Evolutionary conservation across 139 green algal genomes (phyloP).

Genomic region (Closterium sp.): DNA sequence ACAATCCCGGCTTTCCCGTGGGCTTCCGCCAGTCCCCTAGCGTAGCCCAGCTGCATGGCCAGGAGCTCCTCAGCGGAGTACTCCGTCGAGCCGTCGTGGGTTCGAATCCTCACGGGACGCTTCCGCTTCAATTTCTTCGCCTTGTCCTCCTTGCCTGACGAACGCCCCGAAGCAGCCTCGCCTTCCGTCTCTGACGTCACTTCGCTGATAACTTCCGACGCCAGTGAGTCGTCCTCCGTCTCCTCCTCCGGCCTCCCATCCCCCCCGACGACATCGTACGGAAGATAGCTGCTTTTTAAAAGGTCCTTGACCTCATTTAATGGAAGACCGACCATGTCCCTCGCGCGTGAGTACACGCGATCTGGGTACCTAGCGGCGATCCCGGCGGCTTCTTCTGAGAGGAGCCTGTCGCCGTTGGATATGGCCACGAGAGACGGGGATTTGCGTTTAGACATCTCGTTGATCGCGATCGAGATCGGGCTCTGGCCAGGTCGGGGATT

Average conservation of each 20-base stretch:
- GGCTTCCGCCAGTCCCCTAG: conserved; percentile 69
- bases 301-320: conserved; percentile 1
- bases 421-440: conserved; percentile 83
- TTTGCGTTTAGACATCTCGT: conserved; percentile 95
- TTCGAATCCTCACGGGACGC: conserved; percentile 36
- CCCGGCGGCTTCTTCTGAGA: conserved; percentile 84
- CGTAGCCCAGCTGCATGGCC: conserved; percentile 86
- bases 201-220: neutral
- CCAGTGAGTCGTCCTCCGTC: conserved; percentile 48
- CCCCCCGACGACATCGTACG: conserved; percentile 66
- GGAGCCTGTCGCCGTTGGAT: conserved; percentile 75
- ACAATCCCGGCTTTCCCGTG: conserved; percentile 67
- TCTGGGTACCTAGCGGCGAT: conserved; percentile 69
- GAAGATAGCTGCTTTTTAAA: conserved; percentile 55
- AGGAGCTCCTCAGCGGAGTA: conserved; percentile 83
- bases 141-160: neutral
- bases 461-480: conserved; percentile 75
- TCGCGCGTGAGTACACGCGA: conserved; percentile 64
- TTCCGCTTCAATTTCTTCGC: neutral
- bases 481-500: conserved; percentile 31
- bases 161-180: neutral
- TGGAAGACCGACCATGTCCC: conserved; percentile 81
- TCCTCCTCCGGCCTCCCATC: conserved; percentile 41
- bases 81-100: conserved; percentile 48
- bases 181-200: neutral